These are phyloP conservation scores for Hypoxylon rickii DNA, from an alignment of 495 filamentous ascomycete genomes.

Conservation along the genomic window DNA sequence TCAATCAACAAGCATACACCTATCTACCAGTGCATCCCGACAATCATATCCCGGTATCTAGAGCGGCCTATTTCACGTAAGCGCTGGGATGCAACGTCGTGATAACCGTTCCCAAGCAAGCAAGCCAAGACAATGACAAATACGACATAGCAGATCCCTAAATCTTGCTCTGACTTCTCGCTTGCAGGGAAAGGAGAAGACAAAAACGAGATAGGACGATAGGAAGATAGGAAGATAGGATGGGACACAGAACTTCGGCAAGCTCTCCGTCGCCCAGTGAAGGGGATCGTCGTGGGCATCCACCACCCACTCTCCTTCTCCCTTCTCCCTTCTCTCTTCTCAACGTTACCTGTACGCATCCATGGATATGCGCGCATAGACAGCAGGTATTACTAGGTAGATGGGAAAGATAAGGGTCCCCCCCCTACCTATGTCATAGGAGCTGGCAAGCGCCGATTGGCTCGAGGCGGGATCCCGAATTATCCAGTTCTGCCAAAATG, in stretches of 20 bases:
- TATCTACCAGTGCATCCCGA: too few species aligned
- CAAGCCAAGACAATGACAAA: conserved; percentile 11
- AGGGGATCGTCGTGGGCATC: background rate
- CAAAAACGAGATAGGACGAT: background rate
- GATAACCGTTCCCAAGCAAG: conserved; percentile 8
- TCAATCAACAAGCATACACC: background rate
- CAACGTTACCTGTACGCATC: conserved; percentile 8
- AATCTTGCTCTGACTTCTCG: conserved; percentile 4
- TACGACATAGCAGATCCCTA: conserved; percentile 10
- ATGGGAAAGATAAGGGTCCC: background rate
- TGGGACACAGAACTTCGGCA: too few species aligned
- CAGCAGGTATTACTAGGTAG: too few species aligned
- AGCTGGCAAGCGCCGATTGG: conserved; percentile 21
- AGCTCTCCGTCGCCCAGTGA: conserved; percentile 10
- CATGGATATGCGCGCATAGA: conserved; percentile 9
- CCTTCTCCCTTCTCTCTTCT: too few species aligned
- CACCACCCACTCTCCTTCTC: too few species aligned
- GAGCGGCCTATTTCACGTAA: background rate
- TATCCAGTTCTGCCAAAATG: conserved; percentile 20
- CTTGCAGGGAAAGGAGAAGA: too few species aligned
- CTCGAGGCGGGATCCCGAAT: conserved; percentile 1
- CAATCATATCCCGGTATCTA: too few species aligned
- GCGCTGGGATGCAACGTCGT: conserved; percentile 17
- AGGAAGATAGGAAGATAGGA: background rate
- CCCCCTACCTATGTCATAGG: conserved; percentile 7